Conservation (phyloP, 2,329 filamentous ascomycete genomes). For the Alternaria dauci region DNA sequence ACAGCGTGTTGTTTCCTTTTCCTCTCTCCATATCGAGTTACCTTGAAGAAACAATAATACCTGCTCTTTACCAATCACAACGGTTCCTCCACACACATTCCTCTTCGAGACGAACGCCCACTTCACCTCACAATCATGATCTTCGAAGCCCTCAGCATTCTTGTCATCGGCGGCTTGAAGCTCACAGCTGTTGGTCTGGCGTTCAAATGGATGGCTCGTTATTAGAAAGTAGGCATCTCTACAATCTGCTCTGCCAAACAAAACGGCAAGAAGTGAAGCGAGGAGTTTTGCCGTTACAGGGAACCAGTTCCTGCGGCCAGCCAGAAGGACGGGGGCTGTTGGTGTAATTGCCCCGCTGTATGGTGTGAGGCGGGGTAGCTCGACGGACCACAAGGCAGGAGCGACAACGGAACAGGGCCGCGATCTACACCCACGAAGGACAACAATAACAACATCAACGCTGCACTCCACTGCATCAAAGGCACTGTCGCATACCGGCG, state of each 20-base stretch:
- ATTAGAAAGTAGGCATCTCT: slow-evolving; percentile 13
- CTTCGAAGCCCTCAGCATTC: slow-evolving; percentile 34
- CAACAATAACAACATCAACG: not conserved
- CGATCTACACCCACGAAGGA: not conserved
- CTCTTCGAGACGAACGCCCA: not conserved
- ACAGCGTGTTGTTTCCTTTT: not conserved
- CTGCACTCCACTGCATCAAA: not conserved
- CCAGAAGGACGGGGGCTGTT: not conserved
- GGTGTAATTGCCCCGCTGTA: slow-evolving; percentile 33
- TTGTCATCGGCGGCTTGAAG: slow-evolving; percentile 41
- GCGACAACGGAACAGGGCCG: slow-evolving; percentile 3
- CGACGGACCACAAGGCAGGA: not conserved
- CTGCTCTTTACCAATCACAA: not conserved
- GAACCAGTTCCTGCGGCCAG: not conserved
- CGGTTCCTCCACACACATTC: not conserved
- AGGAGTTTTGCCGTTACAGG: not conserved
- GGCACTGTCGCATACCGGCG: not conserved
- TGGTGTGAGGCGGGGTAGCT: slow-evolving; percentile 13
- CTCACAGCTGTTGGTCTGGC: slow-evolving; percentile 41
- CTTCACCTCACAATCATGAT: slow-evolving; percentile 16
- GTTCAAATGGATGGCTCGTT: slow-evolving; percentile 37
- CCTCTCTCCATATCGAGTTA: not conserved
- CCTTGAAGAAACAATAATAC: not conserved
- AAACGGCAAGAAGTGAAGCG: not conserved
- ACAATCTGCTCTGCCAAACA: not conserved